Conservation (phyloP, 805 yeast species). For the Saccharomycopsis lassenensis region DNA sequence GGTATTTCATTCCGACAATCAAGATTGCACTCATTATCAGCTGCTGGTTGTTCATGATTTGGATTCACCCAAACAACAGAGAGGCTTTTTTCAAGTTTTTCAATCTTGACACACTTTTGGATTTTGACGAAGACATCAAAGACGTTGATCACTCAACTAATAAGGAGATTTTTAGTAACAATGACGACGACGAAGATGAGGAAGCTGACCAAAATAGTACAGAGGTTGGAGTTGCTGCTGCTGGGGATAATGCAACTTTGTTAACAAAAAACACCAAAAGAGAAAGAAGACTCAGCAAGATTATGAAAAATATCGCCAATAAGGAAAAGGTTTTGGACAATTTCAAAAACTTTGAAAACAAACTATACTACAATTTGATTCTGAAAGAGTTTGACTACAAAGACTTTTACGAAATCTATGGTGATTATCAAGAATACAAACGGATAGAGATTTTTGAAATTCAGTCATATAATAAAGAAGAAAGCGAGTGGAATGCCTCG, state of each 20-base stretch:
- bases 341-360: constrained; percentile 1
- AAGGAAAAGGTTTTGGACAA: constrained; percentile 9
- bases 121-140: constrained; percentile 6
- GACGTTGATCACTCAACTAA: background rate
- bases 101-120: constrained; percentile 21
- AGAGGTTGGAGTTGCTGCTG: background rate
- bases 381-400: constrained; percentile 2
- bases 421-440: constrained; percentile 33
- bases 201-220: background rate
- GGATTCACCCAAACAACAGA: constrained; percentile 46
- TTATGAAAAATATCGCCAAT: constrained; percentile 6
- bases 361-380: constrained; percentile 2
- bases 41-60: constrained; percentile 39
- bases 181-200: constrained; percentile 5
- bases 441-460: constrained; percentile 60
- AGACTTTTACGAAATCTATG: background rate
- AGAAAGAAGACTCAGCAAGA: constrained; percentile 3
- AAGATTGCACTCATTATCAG: constrained; percentile 26
- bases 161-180: background rate
- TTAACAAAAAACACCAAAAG: background rate
- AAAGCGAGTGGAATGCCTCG: constrained; percentile 45
- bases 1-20: constrained; percentile 26
- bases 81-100: constrained; percentile 29
- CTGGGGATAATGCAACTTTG: background rate
- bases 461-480: constrained; percentile 38